A percentile compares a stretch with the other conserved stretches of the same genome.
phyloP scores from a whole-genome alignment of 2,329 filamentous ascomycete genomes.

The Xylaria polymorpha region DNA sequence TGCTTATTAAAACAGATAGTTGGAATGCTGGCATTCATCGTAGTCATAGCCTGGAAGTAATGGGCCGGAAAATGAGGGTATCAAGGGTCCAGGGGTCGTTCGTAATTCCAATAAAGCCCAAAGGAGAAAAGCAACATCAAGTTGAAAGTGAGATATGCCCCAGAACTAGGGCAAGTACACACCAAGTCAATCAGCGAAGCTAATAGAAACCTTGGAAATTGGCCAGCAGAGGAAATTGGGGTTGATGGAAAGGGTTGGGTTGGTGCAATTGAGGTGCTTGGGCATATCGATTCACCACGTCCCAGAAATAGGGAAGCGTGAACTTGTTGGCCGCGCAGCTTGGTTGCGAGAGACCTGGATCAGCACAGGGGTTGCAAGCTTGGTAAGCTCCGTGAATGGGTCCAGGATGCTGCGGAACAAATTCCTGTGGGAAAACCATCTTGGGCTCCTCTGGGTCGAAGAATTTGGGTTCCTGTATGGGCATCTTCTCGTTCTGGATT shows the following conservation, averaged over 20 bases:
- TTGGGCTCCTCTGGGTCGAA: constrained; percentile 61
- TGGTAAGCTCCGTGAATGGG: constrained; percentile 49
- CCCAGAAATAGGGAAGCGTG: constrained; percentile 61
- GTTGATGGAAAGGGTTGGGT: constrained; percentile 63
- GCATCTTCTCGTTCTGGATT: constrained; percentile 57
- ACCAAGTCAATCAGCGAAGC: constrained; percentile 33
- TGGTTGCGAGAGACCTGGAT: constrained; percentile 47
- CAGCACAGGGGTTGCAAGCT: constrained; percentile 50
- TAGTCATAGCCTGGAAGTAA: constrained; percentile 16
- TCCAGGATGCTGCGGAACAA: constrained; percentile 59
- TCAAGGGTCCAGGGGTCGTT: constrained; percentile 14
- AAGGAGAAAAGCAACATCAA: constrained; percentile 20
- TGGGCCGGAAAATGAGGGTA: constrained; percentile 22
- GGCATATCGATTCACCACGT: constrained; percentile 63
- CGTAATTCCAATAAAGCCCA: constrained; percentile 35
- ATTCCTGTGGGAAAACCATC: constrained; percentile 60
- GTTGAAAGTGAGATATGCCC: constrained; percentile 20
- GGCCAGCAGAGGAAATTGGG: constrained; percentile 63
- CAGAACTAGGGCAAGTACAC: constrained; percentile 35
- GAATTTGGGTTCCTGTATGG: constrained; percentile 55
- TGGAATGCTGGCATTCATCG: constrained; percentile 33
- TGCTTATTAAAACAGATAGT: constrained; percentile 41
- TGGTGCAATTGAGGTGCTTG: constrained; percentile 63
- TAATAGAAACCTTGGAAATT: constrained; percentile 66
- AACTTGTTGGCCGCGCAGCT: constrained; percentile 59